Evolutionary conservation across 208 protist genomes (phyloP).

Genomic region (Endotrypanum monterogeii): DNA sequence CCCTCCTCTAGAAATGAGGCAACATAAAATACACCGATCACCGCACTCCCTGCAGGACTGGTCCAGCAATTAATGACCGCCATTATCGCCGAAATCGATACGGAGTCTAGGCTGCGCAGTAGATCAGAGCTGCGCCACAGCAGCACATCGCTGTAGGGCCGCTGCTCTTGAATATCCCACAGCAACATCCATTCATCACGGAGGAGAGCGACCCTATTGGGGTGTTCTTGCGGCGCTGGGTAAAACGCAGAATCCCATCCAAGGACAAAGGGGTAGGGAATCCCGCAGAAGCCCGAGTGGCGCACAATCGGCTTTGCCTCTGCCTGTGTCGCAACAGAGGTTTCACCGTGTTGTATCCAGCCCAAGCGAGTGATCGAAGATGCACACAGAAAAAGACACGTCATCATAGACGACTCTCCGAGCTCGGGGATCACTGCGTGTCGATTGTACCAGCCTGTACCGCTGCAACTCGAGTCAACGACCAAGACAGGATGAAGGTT

Average conservation of each 20-base stretch:
- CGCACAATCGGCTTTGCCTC: conserved; percentile 11
- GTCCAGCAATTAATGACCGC: conserved; percentile 30
- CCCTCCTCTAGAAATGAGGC: conserved; percentile 7
- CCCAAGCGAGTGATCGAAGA: conserved; percentile 1
- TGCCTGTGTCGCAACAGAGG: conserved; percentile 17
- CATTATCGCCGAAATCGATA: conserved; percentile 32
- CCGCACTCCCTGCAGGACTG: background rate
- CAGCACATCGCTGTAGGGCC: conserved; percentile 8
- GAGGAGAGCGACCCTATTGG: conserved; percentile 49
- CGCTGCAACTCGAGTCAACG: conserved; percentile 4
- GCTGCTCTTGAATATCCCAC: conserved; percentile 52
- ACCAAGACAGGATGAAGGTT: conserved; percentile 14
- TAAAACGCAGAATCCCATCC: conserved; percentile 78
- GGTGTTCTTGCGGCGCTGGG: conserved; percentile 26
- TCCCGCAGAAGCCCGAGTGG: conserved; percentile 43
- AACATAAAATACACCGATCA: conserved; percentile 20
- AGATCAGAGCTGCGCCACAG: conserved; percentile 13
- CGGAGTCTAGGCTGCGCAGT: conserved; percentile 31
- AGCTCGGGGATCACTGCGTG: conserved; percentile 10
- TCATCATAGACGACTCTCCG: background rate
- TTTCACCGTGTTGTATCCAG: conserved; percentile 16
- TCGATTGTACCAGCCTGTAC: conserved; percentile 4
- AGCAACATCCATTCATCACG: conserved; percentile 43
- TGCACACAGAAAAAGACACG: conserved; percentile 8
- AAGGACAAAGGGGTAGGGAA: conserved; percentile 59